Evolutionary conservation across 2,329 filamentous ascomycete species (phyloP), one percentile per base, ranked within the genome.

Genomic region (Diplodia scrobiculata): DNA sequence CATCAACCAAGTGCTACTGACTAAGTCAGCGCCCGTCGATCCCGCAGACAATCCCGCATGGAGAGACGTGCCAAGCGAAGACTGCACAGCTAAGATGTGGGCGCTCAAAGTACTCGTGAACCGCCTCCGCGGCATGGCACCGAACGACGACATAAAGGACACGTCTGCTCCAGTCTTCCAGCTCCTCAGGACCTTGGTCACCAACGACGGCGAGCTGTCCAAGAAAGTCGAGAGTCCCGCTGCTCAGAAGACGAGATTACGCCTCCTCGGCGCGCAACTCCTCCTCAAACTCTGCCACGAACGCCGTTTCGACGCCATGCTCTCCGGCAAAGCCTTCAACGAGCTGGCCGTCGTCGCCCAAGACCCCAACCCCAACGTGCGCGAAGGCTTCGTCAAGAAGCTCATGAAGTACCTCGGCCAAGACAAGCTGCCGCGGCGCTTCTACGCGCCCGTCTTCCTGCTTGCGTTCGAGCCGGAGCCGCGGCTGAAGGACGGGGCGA

Each of bases 321-420:
- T 98, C 58, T 85, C 86, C 5, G 86, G 90, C 0, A 75, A 81
- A 4, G 88, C 90, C 72, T 99, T 98, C 79, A 91, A 97, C 74
- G 84, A 86, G 32, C 84, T 99, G 11, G 90, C 92, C 0, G 84
- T 91, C 68, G 85, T 97, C 13, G 87, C 90, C 1, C 94, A 98
- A 74, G 93, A 97, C 73, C 83, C 84, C 5, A 83, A 90, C 59
- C 80, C 86, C 1, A 84, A 89, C 69, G 92, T 98, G 32, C 89
- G 95, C 38, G 85, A 84, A 54, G 86, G 85, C 1, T 98, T 99
- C 72, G 84, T 95, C 63, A 87, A 88, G 72, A 92, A 93, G 71
- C 81, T 99, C 48, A 95, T 96, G 78, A 97, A 96, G 78, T 94
- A 96, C 73, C 85, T 98, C 4, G 90, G 90, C 10, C 86, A 89